These are phyloP conservation scores for Myxozyma kluyveri DNA, from an alignment of 805 yeast species.

Conservation along the genomic window DNA sequence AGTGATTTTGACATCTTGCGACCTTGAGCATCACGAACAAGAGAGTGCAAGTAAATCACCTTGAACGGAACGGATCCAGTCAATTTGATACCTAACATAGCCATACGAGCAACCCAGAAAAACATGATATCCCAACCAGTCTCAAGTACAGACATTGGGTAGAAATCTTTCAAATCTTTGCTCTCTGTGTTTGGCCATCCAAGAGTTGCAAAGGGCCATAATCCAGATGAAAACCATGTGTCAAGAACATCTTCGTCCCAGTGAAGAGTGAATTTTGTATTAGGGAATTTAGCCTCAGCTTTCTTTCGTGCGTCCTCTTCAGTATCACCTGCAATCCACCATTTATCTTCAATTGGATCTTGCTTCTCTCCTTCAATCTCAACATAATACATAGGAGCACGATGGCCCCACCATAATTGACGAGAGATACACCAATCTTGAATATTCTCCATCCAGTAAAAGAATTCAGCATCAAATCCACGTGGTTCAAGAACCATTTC, in stretches of 20 bases:
- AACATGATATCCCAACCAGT: conserved; percentile 99
- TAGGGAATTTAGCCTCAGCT: conserved; percentile 73
- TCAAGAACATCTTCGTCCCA: conserved; percentile 98
- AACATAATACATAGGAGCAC: conserved; percentile 94
- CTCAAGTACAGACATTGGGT: conserved; percentile 91
- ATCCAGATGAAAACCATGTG: conserved; percentile 97
- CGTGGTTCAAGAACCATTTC: conserved; percentile 79
- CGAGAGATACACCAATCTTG: conserved; percentile 99
- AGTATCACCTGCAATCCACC: conserved; percentile 89
- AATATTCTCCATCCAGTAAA: conserved; percentile 91
- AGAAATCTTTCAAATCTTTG: conserved; percentile 69
- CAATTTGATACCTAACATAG: conserved; percentile 81
- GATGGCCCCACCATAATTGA: conserved; percentile 94
- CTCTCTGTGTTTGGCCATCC: conserved; percentile 84
- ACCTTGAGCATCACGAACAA: conserved; percentile 98
- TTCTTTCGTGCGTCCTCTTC: conserved; percentile 79
- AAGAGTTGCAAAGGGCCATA: conserved; percentile 95
- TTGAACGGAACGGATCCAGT: conserved; percentile 90
- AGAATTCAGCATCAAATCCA: conserved; percentile 87
- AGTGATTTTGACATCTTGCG: conserved; percentile 97
- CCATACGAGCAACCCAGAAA: conserved; percentile 99
- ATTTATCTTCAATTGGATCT: conserved; percentile 61
- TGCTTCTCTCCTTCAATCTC: conserved; percentile 66
- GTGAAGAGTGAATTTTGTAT: conserved; percentile 65
- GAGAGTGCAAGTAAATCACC: conserved; percentile 97